Base-by-base conservation (phyloP, 768 basidiomycete species). In the Pleurotus tuoliensis region DNA sequence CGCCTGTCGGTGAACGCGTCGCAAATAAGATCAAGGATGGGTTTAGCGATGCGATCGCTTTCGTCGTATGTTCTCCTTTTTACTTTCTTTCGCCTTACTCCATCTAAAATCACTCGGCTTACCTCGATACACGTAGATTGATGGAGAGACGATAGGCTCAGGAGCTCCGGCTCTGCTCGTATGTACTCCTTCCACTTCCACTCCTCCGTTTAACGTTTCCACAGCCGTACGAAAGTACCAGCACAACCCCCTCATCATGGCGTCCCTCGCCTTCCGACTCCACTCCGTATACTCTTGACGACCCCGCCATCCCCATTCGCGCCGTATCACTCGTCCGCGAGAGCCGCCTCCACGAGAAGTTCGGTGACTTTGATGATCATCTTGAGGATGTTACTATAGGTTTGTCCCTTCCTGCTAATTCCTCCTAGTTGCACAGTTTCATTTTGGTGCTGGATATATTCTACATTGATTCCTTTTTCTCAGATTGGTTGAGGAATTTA, bases 331-430 rank as follows among this genome's bases (percentile, higher is more conserved):
- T 83, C 1, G 82, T 87, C 13, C 75, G 72, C 39, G 77, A 83
- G 44, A 65, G 72, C 41, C 73, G 71, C n/a, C 67, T 76, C 52
- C 84, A 87, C 56, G 70, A 76, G 56, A 73, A 77, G 47, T 84
- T 92, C 56, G 86, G 84, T 3, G 90, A 92, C 67, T 92, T 92
- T 59, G 90, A 92, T 57, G 90, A 92, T 61, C 87, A 92, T 70
- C 68, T 92, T 46, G 90, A 90, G 69, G 84, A 90, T 67, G 84
- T 85, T 47, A 80, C 73, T 4, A 79, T 83, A 56, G 80, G 81
- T 78, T 40, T 50, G 73, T 61, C 16, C 5, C 38, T 25, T 73
- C 62, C 68, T 66, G 50, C 64, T n/a, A n/a, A n/a, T n/a, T n/a
- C n/a, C n/a, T n/a, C n/a, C n/a, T n/a, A n/a, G n/a, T n/a, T n/a